Base-by-base conservation (phyloP, 179 eudicot species). In the Vitellaria paradoxa region DNA sequence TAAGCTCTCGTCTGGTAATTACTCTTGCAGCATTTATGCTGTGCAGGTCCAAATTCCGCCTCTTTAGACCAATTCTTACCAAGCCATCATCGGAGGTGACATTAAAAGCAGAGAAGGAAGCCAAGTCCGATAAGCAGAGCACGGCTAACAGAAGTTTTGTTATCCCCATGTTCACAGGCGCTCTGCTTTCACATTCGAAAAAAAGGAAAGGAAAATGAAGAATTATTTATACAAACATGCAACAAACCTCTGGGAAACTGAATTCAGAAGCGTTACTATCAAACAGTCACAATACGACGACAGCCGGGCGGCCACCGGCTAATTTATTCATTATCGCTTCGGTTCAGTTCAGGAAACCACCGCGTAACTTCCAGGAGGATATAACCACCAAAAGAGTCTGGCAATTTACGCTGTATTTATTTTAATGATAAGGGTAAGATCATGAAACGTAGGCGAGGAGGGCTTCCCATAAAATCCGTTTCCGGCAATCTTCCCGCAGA, bases 41-140 rank as follows among this genome's bases (percentile, higher is more conserved):
- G 67, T 79, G 52, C 2, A 74, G 77, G 80, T 86, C 83, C 76
- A 79, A 68, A 20, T 52, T 74, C 72, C 74, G 37, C 80, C 77
- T 84, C 62, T 84, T 86, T 45, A 86, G 84, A 47, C 77, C 72
- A 47, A 84, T 75, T 75, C 78, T 82, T 69, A 77, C 66, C 50
- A 73, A 72, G 20, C 65, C 37, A 30, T 30, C 81, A 68, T 30
- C 81, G 63, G 80, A 26, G 52, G 56, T 13, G 40, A 14, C 65
- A 61, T 30, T 45, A 4, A 61, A 21, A 30, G 65, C 74, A 20
- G 50, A 73, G 5, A 45, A 30, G 18, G 30, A 77, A 47, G 55
- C 70, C 70, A 76, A 86, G 30, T 72, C 73, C 76, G 47, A 56
- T 0, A 86, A 76, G 67, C 78, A 81, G 71, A 79, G 21, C 40